phyloP scores from a whole-genome alignment of 2,329 filamentous ascomycete species.

The Zopfia rhizophila region DNA sequence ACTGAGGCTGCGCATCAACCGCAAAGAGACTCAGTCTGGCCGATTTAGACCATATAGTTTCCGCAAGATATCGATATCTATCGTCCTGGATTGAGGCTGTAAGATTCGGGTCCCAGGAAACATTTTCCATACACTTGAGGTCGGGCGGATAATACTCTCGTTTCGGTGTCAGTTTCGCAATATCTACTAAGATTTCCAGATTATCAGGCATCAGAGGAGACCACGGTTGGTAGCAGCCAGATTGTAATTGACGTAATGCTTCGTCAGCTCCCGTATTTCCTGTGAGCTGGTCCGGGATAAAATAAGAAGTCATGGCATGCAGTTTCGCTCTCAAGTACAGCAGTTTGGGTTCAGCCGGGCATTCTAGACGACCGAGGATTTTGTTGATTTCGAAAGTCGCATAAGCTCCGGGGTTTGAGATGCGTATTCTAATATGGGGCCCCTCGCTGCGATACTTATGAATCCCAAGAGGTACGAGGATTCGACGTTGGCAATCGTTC shows the following conservation, averaged over 20 bases:
- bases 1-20: neutral
- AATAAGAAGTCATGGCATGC: constrained; percentile 70
- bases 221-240: constrained; percentile 59
- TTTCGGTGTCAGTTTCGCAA: constrained; percentile 51
- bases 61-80: constrained; percentile 27
- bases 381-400: constrained; percentile 65
- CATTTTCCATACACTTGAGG: constrained; percentile 38
- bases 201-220: constrained; percentile 16
- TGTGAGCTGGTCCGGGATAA: constrained; percentile 68
- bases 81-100: constrained; percentile 45
- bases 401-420: constrained; percentile 54
- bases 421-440: constrained; percentile 57
- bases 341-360: constrained; percentile 65
- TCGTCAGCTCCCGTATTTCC: constrained; percentile 70
- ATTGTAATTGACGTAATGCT: constrained; percentile 61
- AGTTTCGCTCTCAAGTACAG: constrained; percentile 67
- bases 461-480: constrained; percentile 65
- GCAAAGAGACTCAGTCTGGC: constrained; percentile 20
- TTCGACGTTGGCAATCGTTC: constrained; percentile 57
- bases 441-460: constrained; percentile 41
- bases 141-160: constrained; percentile 44
- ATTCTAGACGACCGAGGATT: constrained; percentile 66
- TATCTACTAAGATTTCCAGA: constrained; percentile 20
- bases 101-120: constrained; percentile 42
- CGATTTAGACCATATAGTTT: constrained; percentile 25